phyloP scores from a whole-genome alignment of 768 basidiomycete species.

The Serendipita sp. region DNA sequence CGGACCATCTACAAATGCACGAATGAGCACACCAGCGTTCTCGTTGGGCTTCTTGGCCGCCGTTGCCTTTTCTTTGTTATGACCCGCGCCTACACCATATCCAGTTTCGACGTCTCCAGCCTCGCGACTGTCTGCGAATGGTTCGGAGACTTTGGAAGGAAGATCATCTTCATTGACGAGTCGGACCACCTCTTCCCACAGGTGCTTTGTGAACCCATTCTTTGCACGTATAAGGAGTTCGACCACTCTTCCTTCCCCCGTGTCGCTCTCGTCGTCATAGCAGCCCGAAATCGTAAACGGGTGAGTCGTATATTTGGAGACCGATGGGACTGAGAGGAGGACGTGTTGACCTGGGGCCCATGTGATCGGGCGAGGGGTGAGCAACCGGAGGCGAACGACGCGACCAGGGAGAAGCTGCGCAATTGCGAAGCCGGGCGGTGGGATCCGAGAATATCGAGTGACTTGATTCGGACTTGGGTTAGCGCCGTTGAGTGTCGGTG shows the following conservation, averaged over 20 bases:
- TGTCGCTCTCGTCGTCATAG: conserved; percentile 30
- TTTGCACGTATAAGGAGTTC: conserved; percentile 54
- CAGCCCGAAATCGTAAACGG: conserved; percentile 58
- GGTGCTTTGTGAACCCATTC: conserved; percentile 47
- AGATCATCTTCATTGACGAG: conserved; percentile 15
- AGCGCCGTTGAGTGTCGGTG: conserved; percentile 2
- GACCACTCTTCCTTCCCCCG: conserved; percentile 37
- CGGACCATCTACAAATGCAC: conserved; percentile 49
- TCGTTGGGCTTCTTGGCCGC: conserved; percentile 7
- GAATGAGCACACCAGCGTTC: conserved; percentile 33
- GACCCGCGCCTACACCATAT: neutral
- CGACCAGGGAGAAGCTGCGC: conserved; percentile 54
- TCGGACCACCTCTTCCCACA: conserved; percentile 39
- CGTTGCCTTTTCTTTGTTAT: conserved; percentile 15
- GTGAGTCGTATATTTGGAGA: conserved; percentile 46
- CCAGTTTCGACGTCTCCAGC: neutral
- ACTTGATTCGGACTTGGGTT: conserved; percentile 5
- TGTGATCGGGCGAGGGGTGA: conserved; percentile 34
- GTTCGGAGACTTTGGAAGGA: neutral
- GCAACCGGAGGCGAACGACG: conserved; percentile 50
- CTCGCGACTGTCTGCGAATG: neutral
- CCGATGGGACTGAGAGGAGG: conserved; percentile 45
- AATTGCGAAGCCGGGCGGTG: conserved; percentile 53
- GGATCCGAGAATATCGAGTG: conserved; percentile 21
- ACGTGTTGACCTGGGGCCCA: conserved; percentile 77